Conservation (phyloP, 2,329 filamentous ascomycete genomes). For the Escovopsis weberi region DNA sequence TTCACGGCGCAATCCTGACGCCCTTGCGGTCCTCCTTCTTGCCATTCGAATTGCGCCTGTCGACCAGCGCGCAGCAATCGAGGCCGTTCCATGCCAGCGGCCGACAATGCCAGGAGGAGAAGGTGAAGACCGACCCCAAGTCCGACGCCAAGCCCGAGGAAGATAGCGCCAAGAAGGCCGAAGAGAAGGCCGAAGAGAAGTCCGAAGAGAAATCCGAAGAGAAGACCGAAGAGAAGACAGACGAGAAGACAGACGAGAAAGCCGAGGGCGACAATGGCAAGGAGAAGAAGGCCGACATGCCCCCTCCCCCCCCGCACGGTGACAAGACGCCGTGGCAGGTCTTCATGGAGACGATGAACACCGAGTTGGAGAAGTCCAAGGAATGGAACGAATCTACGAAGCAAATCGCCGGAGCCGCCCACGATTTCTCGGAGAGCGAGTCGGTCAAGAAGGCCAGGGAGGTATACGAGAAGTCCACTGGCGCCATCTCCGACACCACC, state of each 20-base stretch:
- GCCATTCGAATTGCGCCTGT: conserved; percentile 19
- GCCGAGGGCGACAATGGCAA: conserved; percentile 30
- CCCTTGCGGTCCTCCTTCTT: conserved; percentile 32
- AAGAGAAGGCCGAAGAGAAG: conserved; percentile 23
- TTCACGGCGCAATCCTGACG: conserved; percentile 17
- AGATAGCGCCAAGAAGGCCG: conserved; percentile 22
- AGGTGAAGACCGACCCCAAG: conserved; percentile 10
- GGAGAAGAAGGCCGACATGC: conserved; percentile 51
- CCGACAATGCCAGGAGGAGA: conserved; percentile 18
- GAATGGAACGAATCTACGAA: conserved; percentile 99
- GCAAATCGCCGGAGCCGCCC: conserved; percentile 73
- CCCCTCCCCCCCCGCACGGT: conserved; percentile 88
- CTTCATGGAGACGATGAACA: conserved; percentile 89
- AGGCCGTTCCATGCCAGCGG: conserved; percentile 20
- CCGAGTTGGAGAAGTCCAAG: conserved; percentile 90
- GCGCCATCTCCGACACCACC: conserved; percentile 65
- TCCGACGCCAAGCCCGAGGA: conserved; percentile 8
- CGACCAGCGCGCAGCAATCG: conserved; percentile 18
- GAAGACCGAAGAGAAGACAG: conserved; percentile 27
- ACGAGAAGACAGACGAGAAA: conserved; percentile 21
- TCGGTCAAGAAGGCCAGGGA: conserved; percentile 72
- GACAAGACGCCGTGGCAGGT: conserved; percentile 99
- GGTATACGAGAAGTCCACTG: conserved; percentile 76
- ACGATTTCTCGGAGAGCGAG: conserved; percentile 88
- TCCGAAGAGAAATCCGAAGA: conserved; percentile 22